These are phyloP conservation scores for Mycena alexandri DNA, from an alignment of 768 basidiomycete genomes.

Conservation along the genomic window DNA sequence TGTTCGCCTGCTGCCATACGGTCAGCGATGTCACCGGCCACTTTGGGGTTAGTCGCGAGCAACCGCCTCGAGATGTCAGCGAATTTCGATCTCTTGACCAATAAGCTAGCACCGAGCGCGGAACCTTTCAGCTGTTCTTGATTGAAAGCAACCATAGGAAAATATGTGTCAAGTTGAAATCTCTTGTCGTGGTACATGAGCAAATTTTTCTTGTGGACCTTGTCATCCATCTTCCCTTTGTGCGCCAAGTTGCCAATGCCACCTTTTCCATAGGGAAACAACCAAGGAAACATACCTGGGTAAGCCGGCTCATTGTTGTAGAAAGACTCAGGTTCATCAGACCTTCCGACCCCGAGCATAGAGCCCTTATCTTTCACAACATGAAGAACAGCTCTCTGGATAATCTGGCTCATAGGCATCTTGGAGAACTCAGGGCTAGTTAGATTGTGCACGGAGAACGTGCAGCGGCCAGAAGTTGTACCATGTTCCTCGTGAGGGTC, in stretches of 20 bases:
- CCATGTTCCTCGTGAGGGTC: neutral
- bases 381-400: neutral
- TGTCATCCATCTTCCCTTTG: conserved; percentile 26
- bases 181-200: conserved; percentile 49
- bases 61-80: conserved; percentile 42
- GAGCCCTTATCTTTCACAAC: neutral
- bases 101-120: conserved; percentile 43
- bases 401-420: neutral
- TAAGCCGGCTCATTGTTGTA: neutral
- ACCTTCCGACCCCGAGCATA: neutral
- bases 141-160: conserved; percentile 55
- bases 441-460: neutral
- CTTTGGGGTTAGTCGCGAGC: conserved; percentile 32
- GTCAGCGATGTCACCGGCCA: conserved; percentile 38
- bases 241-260: too few relatives aligned
- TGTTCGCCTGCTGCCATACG: neutral
- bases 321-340: neutral
- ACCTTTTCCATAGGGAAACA: too few relatives aligned
- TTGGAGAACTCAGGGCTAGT: neutral
- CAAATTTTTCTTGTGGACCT: conserved; percentile 35
- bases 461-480: neutral
- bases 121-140: conserved; percentile 53
- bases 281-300: neutral
- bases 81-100: conserved; percentile 45
- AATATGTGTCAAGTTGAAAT: conserved; percentile 44